phyloP scores from a whole-genome alignment of 1,284 basidiomycete species.

The Moniliella sp. region DNA sequence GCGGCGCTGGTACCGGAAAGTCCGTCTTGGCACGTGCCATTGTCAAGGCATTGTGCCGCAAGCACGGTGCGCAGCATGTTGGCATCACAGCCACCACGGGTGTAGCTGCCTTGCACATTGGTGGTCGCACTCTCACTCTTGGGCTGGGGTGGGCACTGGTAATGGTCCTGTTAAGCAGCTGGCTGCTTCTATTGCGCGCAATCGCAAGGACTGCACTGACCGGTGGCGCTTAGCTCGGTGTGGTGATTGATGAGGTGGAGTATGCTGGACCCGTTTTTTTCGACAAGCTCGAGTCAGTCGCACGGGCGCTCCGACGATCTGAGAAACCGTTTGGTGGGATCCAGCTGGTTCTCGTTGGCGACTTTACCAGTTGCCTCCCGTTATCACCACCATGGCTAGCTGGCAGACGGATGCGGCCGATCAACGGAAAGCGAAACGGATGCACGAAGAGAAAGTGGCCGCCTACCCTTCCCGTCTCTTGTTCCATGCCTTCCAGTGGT shows the following conservation, averaged over 20 bases:
- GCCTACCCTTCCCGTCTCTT: slow-evolving; percentile 45
- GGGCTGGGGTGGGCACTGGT: slow-evolving; percentile 66
- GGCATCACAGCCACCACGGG: slow-evolving; percentile 74
- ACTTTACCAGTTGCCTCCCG: slow-evolving; percentile 93
- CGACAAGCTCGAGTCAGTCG: slow-evolving; percentile 61
- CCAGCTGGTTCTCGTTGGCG: slow-evolving; percentile 69
- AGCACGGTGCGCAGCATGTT: slow-evolving; percentile 40
- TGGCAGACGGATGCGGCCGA: not conserved
- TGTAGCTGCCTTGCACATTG: slow-evolving; percentile 76
- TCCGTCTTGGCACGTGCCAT: slow-evolving; percentile 78
- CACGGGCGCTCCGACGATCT: slow-evolving; percentile 44
- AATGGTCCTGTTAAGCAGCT: slow-evolving; percentile 48
- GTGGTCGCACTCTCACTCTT: slow-evolving; percentile 83
- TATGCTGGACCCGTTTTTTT: slow-evolving; percentile 50
- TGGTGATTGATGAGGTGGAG: slow-evolving; percentile 86
- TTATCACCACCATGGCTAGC: slow-evolving; percentile 37
- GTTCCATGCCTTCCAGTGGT: slow-evolving; percentile 72
- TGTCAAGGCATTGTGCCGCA: slow-evolving; percentile 45
- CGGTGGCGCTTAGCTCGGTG: slow-evolving; percentile 56
- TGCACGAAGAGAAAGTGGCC: not conserved
- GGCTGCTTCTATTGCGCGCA: slow-evolving; percentile 46
- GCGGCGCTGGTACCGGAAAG: slow-evolving; percentile 68
- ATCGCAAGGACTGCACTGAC: slow-evolving; percentile 41
- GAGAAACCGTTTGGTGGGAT: slow-evolving; percentile 70
- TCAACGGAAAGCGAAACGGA: not conserved